Conservation (phyloP, 345 rosid genomes). For the Luvunga scandens region DNA sequence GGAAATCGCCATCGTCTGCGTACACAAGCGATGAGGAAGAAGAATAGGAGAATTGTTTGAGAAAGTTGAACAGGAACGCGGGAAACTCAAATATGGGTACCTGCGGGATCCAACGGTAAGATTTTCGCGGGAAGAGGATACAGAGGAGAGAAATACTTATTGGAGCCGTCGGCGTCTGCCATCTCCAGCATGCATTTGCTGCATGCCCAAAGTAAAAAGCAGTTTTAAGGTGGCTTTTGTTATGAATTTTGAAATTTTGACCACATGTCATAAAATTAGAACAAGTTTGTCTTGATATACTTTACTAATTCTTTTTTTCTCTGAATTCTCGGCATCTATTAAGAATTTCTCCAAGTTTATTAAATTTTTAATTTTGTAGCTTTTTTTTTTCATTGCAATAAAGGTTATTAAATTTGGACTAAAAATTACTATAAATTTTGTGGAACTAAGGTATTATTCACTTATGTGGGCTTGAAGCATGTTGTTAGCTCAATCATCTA, state of each 20-base stretch:
- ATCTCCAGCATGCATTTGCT: neutral
- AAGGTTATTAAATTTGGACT: too few species aligned
- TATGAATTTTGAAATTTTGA: too few species aligned
- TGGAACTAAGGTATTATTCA: too few species aligned
- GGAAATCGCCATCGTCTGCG: neutral
- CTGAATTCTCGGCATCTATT: neutral
- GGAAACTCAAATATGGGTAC: constrained; percentile 10
- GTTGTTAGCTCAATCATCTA: neutral
- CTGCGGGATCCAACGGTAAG: neutral
- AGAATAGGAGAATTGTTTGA: constrained; percentile 12
- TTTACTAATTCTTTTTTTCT: too few species aligned
- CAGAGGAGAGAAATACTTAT: neutral
- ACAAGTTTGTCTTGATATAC: neutral
- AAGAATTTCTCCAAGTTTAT: neutral
- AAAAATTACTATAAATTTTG: too few species aligned
- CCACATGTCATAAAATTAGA: neutral
- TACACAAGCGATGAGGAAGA: constrained; percentile 11
- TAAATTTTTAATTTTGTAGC: neutral
- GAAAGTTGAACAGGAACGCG: constrained; percentile 5
- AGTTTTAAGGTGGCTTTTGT: too few species aligned
- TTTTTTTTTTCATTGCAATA: neutral
- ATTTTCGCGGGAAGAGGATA: neutral
- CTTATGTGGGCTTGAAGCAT: neutral
- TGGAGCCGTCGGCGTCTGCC: neutral
- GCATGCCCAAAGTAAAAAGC: neutral